These are phyloP conservation scores for Vicia faba DNA, from an alignment of 306 rosid genomes.

Conservation along the genomic window DNA sequence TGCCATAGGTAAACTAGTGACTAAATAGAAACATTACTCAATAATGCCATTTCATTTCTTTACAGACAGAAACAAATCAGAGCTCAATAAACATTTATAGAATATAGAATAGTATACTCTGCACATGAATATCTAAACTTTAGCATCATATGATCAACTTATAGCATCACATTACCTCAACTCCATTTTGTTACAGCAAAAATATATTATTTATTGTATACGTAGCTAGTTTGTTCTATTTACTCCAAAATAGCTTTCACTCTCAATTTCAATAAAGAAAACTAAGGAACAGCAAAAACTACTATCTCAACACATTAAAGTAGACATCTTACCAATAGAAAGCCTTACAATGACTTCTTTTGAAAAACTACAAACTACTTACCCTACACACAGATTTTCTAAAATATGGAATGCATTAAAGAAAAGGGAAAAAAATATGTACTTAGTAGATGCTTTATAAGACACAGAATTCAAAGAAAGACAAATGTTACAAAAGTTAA, in stretches of 20 bases:
- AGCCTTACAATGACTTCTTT: neutral
- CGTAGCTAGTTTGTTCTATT: neutral
- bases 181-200: neutral
- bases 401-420: neutral
- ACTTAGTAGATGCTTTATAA: conserved; percentile 22
- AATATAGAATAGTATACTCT: no score
- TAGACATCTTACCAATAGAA: conserved; percentile 54
- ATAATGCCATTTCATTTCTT: no score
- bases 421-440: neutral
- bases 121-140: no score
- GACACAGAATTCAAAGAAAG: conserved; percentile 28
- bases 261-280: conserved; percentile 41
- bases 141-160: neutral
- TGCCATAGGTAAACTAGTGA: no score
- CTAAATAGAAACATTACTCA: no score
- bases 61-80: no score
- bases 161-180: neutral
- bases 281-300: conserved; percentile 35
- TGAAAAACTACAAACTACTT: no score
- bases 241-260: conserved; percentile 30
- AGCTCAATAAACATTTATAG: no score
- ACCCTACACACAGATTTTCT: no score
- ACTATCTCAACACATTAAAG: conserved; percentile 57
- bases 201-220: neutral
- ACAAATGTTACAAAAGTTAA: conserved; percentile 20